Evolutionary conservation across 371 early-diverging fungal genomes (phyloP).

Genomic region (Batkoa obscura): DNA sequence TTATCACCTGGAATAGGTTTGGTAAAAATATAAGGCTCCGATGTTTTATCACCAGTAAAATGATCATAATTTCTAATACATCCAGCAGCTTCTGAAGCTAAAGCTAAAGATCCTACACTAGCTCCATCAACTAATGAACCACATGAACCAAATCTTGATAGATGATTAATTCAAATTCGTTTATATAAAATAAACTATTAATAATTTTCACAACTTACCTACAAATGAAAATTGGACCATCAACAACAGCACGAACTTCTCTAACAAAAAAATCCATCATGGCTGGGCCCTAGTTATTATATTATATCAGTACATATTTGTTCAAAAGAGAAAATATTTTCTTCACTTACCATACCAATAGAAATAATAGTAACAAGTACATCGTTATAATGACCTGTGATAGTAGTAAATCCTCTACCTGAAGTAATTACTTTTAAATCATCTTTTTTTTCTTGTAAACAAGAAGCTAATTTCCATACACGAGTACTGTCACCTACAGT

Average conservation of each 20-base stretch:
- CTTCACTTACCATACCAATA: constrained; percentile 43
- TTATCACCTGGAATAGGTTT: constrained; percentile 37
- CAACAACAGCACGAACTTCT: constrained; percentile 66
- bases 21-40: constrained; percentile 44
- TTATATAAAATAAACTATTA: neutral
- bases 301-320: too few relatives aligned
- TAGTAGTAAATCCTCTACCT: constrained; percentile 74
- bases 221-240: constrained; percentile 64
- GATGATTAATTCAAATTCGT: neutral
- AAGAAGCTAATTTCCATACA: constrained; percentile 42
- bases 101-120: constrained; percentile 46
- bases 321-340: constrained; percentile 1
- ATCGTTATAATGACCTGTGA: constrained; percentile 69
- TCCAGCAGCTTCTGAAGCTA: constrained; percentile 49
- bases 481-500: constrained; percentile 84
- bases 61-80: constrained; percentile 62
- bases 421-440: constrained; percentile 17
- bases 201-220: constrained; percentile 13
- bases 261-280: constrained; percentile 93
- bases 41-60: constrained; percentile 23
- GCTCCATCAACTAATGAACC: constrained; percentile 47
- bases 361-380: constrained; percentile 71
- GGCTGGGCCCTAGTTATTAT: constrained; percentile 56
- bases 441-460: constrained; percentile 23
- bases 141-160: constrained; percentile 56